Evolutionary conservation across 345 rosid species (phyloP), one percentile per base, ranked within the genome.

Genomic region (Eutrema japonicum): DNA sequence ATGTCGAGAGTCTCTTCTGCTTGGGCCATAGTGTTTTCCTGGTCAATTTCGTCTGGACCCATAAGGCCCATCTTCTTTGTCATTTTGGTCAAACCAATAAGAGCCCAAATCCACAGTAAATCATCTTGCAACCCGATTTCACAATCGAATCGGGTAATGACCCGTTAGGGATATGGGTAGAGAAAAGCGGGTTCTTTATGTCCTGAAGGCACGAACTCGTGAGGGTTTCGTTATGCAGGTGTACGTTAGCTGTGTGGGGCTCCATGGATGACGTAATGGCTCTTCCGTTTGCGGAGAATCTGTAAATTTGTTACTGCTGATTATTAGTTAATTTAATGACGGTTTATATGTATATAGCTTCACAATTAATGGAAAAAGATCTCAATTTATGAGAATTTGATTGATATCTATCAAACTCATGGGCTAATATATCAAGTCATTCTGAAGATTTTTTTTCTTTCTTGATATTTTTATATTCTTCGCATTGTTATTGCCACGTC

Each of bases 401-500:
- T 55, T 60, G 68, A 71, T 49, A 33, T 56, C 46, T 69, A 56
- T 56, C 36, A 13, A 45, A 45, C 18, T 51, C 10, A 46, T 37
- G 18, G 32, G 42, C 43, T 26, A 5, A 16, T 16, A n/a, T 14
- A 42, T 48, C n/a, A 7, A 40, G 35, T 11, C 53, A 51, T 12
- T 50, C 46, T 7, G 2, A 50, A 29, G 43, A 40, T 16, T 26
- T 37, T 46, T 6, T 13, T 12, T 33, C 36, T 37, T 10, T 29
- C 2, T 5, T 9, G n/a, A 65, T 42, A 65, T 66, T 27, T 71
- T 49, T 12, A 27, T 14, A 71, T 30, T 30, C 13, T 30, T 30
- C 36, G 37, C 27, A 41, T n/a, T 47, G 16, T 40, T 38, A 30
- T 71, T 29, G 67, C 53, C 68, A 52, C 40, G 36, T 72, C 54